These are phyloP conservation scores for Oryza glumipatula DNA, from an alignment of 176 grass and related monocot genomes.

Conservation along the genomic window DNA sequence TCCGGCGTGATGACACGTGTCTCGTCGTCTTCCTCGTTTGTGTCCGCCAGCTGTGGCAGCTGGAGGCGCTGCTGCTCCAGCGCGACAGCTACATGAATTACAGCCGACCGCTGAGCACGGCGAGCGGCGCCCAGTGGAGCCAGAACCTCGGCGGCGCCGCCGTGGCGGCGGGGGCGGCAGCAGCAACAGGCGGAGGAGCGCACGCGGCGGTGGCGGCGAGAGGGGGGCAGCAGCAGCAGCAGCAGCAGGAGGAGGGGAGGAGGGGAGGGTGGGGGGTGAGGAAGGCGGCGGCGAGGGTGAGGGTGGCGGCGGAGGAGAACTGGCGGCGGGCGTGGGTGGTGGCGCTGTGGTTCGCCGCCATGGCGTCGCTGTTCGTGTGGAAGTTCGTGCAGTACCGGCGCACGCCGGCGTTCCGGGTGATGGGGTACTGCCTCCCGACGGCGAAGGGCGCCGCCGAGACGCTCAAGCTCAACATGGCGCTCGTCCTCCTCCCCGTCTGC, in stretches of 20 bases:
- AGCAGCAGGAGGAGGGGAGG: not conserved
- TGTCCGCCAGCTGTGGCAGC: slow-evolving; percentile 81
- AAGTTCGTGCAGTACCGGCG: slow-evolving; percentile 86
- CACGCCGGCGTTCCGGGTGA: slow-evolving; percentile 63
- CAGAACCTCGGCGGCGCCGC: slow-evolving; percentile 63
- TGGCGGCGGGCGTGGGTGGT: slow-evolving; percentile 85
- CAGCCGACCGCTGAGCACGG: slow-evolving; percentile 87
- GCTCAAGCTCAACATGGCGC: slow-evolving; percentile 98
- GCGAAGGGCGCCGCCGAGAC: slow-evolving; percentile 97
- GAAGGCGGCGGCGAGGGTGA: slow-evolving; percentile 37
- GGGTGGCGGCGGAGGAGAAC: slow-evolving; percentile 77
- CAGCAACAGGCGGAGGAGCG: not conserved
- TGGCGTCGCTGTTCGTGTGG: slow-evolving; percentile 81
- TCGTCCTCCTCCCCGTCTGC: slow-evolving; percentile 92
- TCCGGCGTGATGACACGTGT: slow-evolving; percentile 20
- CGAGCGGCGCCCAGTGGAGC: slow-evolving; percentile 94
- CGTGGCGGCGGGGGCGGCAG: not conserved
- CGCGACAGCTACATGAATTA: slow-evolving; percentile 99
- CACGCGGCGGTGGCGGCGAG: slow-evolving; percentile 5
- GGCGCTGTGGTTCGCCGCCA: slow-evolving; percentile 65
- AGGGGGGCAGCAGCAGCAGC: too few relatives aligned
- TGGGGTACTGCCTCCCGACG: slow-evolving; percentile 91
- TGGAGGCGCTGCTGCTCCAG: slow-evolving; percentile 87
- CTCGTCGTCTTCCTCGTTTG: not conserved
- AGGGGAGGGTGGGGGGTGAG: slow-evolving; percentile 24